Percentiles rank a stretch among this genome's conserved stretches.
These are phyloP conservation scores for Tricholoma flavovirens DNA, from an alignment of 768 basidiomycete species.

Conservation along the genomic window DNA sequence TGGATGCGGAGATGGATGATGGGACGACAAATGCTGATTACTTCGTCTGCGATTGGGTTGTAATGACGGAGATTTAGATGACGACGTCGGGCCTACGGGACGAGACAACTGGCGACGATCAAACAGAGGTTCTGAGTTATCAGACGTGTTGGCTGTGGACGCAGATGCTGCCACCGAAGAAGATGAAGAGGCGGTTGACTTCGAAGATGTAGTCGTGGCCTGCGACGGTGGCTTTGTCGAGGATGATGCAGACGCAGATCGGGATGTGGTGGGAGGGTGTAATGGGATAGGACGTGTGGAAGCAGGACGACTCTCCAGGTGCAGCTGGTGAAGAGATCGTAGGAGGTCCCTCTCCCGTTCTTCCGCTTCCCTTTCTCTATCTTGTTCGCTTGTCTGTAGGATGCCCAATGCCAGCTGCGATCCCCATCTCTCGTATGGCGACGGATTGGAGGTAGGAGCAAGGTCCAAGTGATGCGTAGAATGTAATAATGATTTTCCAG, in stretches of 20 bases:
- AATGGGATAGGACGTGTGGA: constrained; percentile 5
- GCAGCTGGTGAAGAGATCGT: constrained; percentile 6
- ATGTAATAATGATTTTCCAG: constrained; percentile 5
- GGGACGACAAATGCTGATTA: constrained; percentile 5
- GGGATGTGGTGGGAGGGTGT: constrained; percentile 3
- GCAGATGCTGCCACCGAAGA: constrained; percentile 9
- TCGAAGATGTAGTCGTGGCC: constrained; percentile 5
- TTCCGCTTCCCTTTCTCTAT: neutral
- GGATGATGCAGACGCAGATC: constrained; percentile 16
- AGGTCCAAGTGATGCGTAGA: constrained; percentile 10
- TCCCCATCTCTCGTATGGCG: constrained; percentile 27
- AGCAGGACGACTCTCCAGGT: constrained; percentile 5
- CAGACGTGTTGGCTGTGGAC: constrained; percentile 8
- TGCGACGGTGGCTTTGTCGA: constrained; percentile 9
- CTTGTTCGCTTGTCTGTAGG: neutral
- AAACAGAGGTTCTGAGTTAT: constrained; percentile 6
- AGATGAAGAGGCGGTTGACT: constrained; percentile 10
- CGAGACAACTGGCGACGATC: neutral
- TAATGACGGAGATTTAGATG: neutral
- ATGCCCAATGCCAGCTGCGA: neutral
- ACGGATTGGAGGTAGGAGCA: constrained; percentile 8
- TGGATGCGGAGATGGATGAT: constrained; percentile 15
- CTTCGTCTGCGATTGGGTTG: constrained; percentile 6
- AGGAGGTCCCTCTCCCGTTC: constrained; percentile 9
- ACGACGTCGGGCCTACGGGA: neutral